Conservation (phyloP, 75 land plant genomes). For the Azolla pinnata region DNA sequence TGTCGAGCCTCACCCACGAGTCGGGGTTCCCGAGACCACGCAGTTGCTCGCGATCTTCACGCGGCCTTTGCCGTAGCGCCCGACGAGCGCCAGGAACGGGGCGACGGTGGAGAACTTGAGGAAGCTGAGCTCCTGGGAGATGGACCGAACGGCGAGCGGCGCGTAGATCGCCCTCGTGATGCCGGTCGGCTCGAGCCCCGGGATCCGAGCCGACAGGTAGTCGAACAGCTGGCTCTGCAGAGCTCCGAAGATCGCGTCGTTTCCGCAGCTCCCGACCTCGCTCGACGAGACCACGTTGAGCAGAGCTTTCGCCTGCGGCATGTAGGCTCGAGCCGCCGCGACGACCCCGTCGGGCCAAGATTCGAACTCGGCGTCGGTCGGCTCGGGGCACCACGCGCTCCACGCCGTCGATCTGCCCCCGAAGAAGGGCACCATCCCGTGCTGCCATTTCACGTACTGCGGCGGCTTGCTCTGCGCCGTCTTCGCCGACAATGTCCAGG, state of each 20-base stretch:
- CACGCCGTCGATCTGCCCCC: conserved; percentile 17
- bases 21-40: background rate
- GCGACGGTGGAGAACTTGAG: conserved; percentile 8
- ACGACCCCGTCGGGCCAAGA: conserved; percentile 9
- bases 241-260: background rate
- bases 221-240: background rate
- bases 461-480: background rate
- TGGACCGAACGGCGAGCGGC: conserved; percentile 1
- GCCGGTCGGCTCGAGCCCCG: conserved; percentile 5
- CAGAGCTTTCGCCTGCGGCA: conserved; percentile 2
- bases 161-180: conserved; percentile 2
- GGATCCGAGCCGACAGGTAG: background rate
- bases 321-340: conserved; percentile 5
- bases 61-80: background rate
- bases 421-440: conserved; percentile 20
- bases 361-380: conserved; percentile 6
- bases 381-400: conserved; percentile 24
- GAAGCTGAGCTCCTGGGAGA: conserved; percentile 1
- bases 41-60: background rate
- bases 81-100: background rate
- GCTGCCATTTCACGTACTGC: conserved; percentile 11
- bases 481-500: conserved; percentile 5
- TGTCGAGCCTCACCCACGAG: background rate
- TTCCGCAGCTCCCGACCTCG: conserved; percentile 4
- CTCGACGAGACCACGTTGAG: conserved; percentile 5